Evolutionary conservation across 73 alveolate genomes (phyloP).

Genomic region (Paraurostyla sp.): DNA sequence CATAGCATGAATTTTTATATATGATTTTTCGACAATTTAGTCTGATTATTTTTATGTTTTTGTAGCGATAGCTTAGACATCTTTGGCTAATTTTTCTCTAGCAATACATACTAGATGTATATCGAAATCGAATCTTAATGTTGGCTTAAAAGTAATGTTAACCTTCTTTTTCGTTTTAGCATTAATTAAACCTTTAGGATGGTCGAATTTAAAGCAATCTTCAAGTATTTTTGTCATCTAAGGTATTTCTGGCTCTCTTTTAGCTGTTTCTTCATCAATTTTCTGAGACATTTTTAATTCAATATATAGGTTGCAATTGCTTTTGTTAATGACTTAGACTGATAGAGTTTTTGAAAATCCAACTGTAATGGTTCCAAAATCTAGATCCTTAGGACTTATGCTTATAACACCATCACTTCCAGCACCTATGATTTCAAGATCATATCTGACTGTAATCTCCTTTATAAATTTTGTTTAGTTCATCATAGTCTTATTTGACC

Average conservation of each 20-base stretch:
- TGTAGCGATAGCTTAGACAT: constrained; percentile 28
- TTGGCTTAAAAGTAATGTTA: constrained; percentile 95
- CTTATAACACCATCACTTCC: constrained; percentile 96
- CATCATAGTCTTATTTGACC: constrained; percentile 21
- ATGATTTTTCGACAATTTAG: constrained; percentile 85
- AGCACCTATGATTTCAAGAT: constrained; percentile 85
- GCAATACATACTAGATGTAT: constrained; percentile 92
- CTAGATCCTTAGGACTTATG: constrained; percentile 90
- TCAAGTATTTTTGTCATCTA: constrained; percentile 71
- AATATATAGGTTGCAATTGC: constrained; percentile 94
- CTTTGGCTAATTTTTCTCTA: constrained; percentile 90
- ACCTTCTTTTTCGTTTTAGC: constrained; percentile 96
- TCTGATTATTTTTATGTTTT: constrained; percentile 72
- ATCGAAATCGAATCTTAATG: constrained; percentile 89
- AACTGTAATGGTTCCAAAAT: constrained; percentile 96
- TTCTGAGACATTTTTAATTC: constrained; percentile 91
- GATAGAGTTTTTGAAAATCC: constrained; percentile 91
- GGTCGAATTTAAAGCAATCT: constrained; percentile 91
- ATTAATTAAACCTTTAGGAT: constrained; percentile 94
- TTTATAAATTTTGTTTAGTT: constrained; percentile 72
- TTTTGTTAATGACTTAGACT: constrained; percentile 90
- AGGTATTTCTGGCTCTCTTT: constrained; percentile 63
- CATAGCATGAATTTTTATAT: constrained; percentile 91
- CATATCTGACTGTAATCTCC: constrained; percentile 79
- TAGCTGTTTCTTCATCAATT: constrained; percentile 63